A percentile compares a stretch with the other conserved stretches of the same genome.
Evolutionary conservation across 345 rosid species (phyloP).

Genomic region (Noccaea bulbosa): DNA sequence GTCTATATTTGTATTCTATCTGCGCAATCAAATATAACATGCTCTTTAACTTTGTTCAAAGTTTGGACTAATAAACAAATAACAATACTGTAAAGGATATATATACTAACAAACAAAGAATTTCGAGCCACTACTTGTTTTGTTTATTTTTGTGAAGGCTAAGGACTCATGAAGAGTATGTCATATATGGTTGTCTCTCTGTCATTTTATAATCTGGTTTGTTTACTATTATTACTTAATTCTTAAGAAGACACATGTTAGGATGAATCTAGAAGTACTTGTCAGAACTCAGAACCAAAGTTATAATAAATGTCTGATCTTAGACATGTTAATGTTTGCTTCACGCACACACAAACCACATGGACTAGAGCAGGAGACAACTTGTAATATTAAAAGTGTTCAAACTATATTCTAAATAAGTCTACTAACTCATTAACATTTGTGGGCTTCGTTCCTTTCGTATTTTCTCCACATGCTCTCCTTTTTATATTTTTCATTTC

Average conservation of each 20-base stretch:
- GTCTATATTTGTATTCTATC: too few species aligned
- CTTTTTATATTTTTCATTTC: not conserved
- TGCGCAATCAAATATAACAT: too few species aligned
- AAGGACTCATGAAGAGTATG: not conserved
- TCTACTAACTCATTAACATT: not conserved
- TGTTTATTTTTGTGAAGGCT: not conserved
- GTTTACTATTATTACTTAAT: constrained; percentile 1
- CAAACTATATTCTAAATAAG: not conserved
- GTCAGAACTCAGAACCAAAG: constrained; percentile 13
- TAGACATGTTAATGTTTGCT: constrained; percentile 9
- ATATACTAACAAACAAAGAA: too few species aligned
- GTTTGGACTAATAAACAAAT: too few species aligned
- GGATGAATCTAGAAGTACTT: constrained; percentile 4
- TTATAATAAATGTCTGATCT: not conserved
- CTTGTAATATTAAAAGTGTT: constrained; percentile 7
- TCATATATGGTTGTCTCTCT: constrained; percentile 1
- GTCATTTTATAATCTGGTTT: constrained; percentile 3
- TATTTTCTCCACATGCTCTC: constrained; percentile 22
- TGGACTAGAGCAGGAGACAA: constrained; percentile 4
- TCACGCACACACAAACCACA: constrained; percentile 16
- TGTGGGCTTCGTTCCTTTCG: not conserved
- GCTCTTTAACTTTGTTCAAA: too few species aligned
- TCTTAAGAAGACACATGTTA: constrained; percentile 4
- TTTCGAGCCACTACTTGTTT: not conserved
- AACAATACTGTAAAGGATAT: too few species aligned